Base-by-base conservation (phyloP, 257 asterid species). In the Ilex aquifolium region DNA sequence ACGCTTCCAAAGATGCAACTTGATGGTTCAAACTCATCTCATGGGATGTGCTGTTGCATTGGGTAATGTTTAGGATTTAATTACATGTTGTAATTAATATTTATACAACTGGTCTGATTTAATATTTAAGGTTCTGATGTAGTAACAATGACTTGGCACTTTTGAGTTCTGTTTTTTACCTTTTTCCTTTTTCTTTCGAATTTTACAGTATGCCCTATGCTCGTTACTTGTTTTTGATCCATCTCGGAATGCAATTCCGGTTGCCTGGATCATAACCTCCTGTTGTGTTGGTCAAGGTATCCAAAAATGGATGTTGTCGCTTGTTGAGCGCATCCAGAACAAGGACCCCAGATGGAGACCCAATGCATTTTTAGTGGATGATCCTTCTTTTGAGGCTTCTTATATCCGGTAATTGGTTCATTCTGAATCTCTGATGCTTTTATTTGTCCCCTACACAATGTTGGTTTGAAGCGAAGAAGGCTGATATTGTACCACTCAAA, bases 291-390 rank as follows among this genome's bases (percentile, higher is more conserved):
- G 74, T 62, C 73, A 67, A 69, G 67, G 59, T 71, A 65, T 62
- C 59, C 63, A 61, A 55, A 76, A 65, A 68, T 80, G 80, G 85
- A 36, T 76, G 62, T 55, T 63, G 2, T 44, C 85, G 36, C 80
- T 80, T 17, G 58, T 76, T 59, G 72, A 80, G 56, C 73, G 78
- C 68, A 58, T 65, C 62, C 80, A 68, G 39, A 71, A 69, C 51
- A 76, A 73, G 65, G 85, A 76, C 65, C 58, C 78, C 40, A 74
- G 76, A 55, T 80, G 85, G 85, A 80, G 69, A 60, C 82, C 82
- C 63, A 61, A 61, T 73, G 82, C 76, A 65, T 2, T 80, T 68
- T 66, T 80, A 49, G 76, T 76, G 55, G 85, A 80, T 42, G 72
- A 76, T 73, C 82, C 82, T 59, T 59, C 66, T 61, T 64, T 68